These are phyloP conservation scores for Neonectria sp. DNA, from an alignment of 2,329 filamentous ascomycete species.

Conservation along the genomic window DNA sequence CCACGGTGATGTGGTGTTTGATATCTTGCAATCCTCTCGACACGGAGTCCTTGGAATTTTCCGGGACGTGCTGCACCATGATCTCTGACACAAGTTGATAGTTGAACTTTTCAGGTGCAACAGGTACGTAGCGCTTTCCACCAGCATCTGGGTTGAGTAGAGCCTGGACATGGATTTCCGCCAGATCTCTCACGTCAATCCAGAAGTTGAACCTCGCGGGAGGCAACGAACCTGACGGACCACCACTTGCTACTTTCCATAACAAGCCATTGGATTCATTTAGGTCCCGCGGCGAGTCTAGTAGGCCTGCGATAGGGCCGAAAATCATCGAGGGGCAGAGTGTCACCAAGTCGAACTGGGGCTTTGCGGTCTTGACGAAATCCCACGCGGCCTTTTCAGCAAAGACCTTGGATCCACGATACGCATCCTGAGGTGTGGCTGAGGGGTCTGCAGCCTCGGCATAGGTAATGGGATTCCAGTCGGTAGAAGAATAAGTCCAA, in stretches of 20 bases:
- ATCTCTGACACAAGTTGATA: constrained; percentile 26
- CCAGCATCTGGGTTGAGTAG: constrained; percentile 6
- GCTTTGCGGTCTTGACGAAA: constrained; percentile 20
- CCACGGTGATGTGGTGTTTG: constrained; percentile 11
- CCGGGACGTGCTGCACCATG: not conserved
- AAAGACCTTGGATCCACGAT: constrained; percentile 29
- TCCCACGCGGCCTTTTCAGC: constrained; percentile 23
- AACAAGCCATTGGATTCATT: constrained; percentile 27
- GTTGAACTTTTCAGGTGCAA: constrained; percentile 30
- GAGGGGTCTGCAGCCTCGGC: constrained; percentile 11
- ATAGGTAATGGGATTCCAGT: constrained; percentile 35
- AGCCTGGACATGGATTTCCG: constrained; percentile 27
- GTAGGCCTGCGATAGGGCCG: constrained; percentile 8
- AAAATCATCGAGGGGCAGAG: constrained; percentile 32
- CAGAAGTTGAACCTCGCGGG: constrained; percentile 31
- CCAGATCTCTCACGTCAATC: constrained; percentile 31
- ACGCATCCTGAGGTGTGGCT: constrained; percentile 26
- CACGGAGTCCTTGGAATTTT: not conserved
- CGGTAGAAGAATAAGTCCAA: constrained; percentile 23
- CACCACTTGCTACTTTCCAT: constrained; percentile 20
- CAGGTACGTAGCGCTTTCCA: constrained; percentile 23
- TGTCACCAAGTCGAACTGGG: constrained; percentile 27
- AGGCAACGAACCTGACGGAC: constrained; percentile 7
- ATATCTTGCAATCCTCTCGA: constrained; percentile 11
- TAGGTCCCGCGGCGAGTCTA: constrained; percentile 19